Evolutionary conservation across 805 yeast species (phyloP).

Genomic region (Candida pseudoglaebosa): DNA sequence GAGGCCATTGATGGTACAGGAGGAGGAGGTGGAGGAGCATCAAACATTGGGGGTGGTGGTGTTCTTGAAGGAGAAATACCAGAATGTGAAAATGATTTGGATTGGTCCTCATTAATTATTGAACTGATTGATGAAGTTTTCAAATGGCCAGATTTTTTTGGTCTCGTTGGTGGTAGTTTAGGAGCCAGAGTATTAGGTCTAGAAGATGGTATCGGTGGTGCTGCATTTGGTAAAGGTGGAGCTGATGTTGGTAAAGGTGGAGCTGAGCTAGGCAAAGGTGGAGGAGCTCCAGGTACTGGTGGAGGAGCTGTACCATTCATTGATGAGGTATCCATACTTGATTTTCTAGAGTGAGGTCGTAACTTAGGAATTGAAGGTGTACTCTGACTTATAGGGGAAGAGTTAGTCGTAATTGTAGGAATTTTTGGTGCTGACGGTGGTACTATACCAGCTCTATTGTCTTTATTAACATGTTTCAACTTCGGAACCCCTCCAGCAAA

Average conservation of each 20-base stretch:
- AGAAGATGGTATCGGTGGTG: conserved; percentile 16
- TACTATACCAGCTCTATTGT: conserved; percentile 33
- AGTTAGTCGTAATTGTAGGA: conserved; percentile 16
- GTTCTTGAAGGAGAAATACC: conserved; percentile 15
- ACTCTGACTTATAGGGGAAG: conserved; percentile 4
- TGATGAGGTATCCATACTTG: conserved; percentile 11
- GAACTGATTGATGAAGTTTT: conserved; percentile 20
- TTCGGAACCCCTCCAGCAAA: conserved; percentile 82
- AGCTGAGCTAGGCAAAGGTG: conserved; percentile 22
- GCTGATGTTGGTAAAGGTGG: conserved; percentile 19
- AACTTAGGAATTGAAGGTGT: conserved; percentile 10
- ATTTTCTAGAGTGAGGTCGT: conserved; percentile 12
- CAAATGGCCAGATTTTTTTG: conserved; percentile 35
- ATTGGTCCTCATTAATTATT: conserved; percentile 13
- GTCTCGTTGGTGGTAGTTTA: conserved; percentile 37
- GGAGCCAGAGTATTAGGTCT: conserved; percentile 19
- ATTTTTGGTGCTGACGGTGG: conserved; percentile 37
- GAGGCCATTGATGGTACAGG: conserved; percentile 9
- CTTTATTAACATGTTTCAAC: conserved; percentile 38
- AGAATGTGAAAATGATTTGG: conserved; percentile 6
- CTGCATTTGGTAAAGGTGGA: conserved; percentile 11
- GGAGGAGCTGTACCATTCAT: conserved; percentile 10
- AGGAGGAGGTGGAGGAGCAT: conserved; percentile 13
- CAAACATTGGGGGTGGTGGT: conserved; percentile 14
- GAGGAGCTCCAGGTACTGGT: conserved; percentile 17